Evolutionary conservation across 768 basidiomycete genomes (phyloP), one percentile per base, ranked within the genome.

Genomic region (Russula emetica): DNA sequence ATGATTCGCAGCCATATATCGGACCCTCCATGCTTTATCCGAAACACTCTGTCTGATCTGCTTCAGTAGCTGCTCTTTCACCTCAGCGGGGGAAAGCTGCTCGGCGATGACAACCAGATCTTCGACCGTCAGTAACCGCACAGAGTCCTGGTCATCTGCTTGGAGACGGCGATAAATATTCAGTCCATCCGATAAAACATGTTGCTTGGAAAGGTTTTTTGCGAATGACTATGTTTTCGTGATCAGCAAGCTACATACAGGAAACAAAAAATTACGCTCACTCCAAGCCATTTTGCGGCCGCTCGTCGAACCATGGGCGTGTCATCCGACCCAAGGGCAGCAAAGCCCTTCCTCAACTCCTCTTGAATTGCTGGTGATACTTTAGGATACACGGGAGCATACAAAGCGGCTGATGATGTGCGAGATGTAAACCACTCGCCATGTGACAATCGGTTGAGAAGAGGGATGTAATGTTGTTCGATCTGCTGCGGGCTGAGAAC

Each of bases 351-450:
- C 66, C 95, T 84, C 70, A 98, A 77, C 45, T 98, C 96, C 61
- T 94, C 92, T 75, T 94, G 91, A 63, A 87, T 77, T 45, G 78
- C 70, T 16, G 86, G 76, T 2, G 88, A 83, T 24, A 88, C 90
- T 72, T 88, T 88, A 34, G 85, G 78, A 74, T 98, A 99, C 38
- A 93, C 91, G 14, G 94, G 87, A 18, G 94, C 84, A 76, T 91
- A 98, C 22, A 99, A 82, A 10, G 96, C 92, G 63, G 94, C 94
- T 44, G 96, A 91, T 26, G 96, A 98, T 45, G 94, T 97, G 62
- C 97, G 85, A 6, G 94, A 95, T 14, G 97, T 98, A 79, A 98
- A 98, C 97, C 97, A 99, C 76, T 98, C 96, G 63, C 95, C 97
- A 62, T 84, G 83, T 2, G 94, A 87, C 57, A 99, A 82, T 58